These are phyloP conservation scores for Penicillium janthinellum DNA, from an alignment of 2,329 filamentous ascomycete genomes.

Conservation along the genomic window DNA sequence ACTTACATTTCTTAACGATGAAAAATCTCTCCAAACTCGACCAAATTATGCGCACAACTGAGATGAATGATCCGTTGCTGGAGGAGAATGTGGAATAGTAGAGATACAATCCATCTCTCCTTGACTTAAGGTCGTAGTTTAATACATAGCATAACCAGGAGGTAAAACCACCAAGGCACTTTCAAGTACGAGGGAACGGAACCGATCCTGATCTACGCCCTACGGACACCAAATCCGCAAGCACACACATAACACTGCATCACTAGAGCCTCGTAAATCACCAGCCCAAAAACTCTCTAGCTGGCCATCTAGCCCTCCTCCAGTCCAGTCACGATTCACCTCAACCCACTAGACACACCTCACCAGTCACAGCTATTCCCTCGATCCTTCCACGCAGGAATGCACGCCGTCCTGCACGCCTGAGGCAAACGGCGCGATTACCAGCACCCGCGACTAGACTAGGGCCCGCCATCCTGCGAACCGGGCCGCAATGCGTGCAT, in stretches of 20 bases:
- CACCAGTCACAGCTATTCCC: background rate
- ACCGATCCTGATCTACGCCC: background rate
- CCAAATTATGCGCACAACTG: too few species aligned
- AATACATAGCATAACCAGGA: too few species aligned
- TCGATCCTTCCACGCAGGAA: background rate
- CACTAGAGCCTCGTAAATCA: background rate
- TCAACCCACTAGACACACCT: background rate
- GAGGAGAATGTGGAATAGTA: too few species aligned
- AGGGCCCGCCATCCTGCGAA: background rate
- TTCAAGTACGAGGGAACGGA: too few species aligned
- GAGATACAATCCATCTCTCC: too few species aligned
- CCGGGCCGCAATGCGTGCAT: slow-evolving; percentile 4
- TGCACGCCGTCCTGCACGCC: background rate
- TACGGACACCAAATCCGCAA: background rate
- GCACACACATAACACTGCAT: background rate
- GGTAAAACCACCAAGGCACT: too few species aligned
- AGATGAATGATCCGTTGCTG: too few species aligned
- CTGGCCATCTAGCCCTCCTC: background rate
- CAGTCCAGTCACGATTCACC: background rate
- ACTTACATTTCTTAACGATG: background rate
- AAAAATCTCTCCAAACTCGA: too few species aligned
- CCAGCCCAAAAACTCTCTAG: background rate
- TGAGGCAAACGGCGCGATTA: background rate
- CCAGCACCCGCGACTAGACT: background rate
- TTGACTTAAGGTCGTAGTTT: too few species aligned